phyloP scores from a whole-genome alignment of 2,329 filamentous ascomycete genomes.

The Diaporthe longicolla region DNA sequence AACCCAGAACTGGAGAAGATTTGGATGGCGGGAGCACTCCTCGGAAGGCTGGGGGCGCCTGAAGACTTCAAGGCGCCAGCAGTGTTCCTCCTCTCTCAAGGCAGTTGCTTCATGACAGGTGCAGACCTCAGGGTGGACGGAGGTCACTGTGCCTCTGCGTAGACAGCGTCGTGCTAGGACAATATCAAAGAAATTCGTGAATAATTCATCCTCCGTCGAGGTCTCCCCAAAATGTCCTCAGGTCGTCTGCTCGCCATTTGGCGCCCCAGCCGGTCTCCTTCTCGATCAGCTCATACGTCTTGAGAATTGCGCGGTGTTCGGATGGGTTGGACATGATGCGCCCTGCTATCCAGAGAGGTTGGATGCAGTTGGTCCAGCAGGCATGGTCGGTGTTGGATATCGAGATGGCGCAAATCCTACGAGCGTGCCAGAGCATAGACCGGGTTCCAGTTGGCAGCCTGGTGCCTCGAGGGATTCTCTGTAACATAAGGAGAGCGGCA shows the following conservation, averaged over 20 bases:
- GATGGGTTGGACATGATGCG: conserved; percentile 65
- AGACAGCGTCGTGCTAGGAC: conserved; percentile 44
- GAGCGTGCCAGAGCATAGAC: conserved; percentile 68
- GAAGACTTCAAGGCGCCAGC: conserved; percentile 72
- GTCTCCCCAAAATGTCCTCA: conserved; percentile 29
- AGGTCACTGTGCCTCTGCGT: conserved; percentile 60
- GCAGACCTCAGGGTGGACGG: conserved; percentile 70
- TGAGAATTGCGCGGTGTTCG: conserved; percentile 49
- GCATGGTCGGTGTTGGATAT: conserved; percentile 68
- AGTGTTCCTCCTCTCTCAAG: conserved; percentile 70
- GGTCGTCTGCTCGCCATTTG: conserved; percentile 30
- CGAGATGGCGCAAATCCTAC: conserved; percentile 69
- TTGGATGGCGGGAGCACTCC: conserved; percentile 67
- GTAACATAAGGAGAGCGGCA: conserved; percentile 65
- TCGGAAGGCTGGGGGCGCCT: conserved; percentile 66
- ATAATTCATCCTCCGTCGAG: conserved; percentile 14
- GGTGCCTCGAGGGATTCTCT: conserved; percentile 54
- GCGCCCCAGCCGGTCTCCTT: conserved; percentile 31
- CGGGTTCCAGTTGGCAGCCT: conserved; percentile 46
- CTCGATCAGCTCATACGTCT: conserved; percentile 33
- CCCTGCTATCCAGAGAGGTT: conserved; percentile 70
- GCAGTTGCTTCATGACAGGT: conserved; percentile 71
- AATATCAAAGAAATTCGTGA: conserved; percentile 7
- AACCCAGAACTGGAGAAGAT: conserved; percentile 65
- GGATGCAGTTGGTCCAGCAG: conserved; percentile 70